These are phyloP conservation scores for Globisporangium nodosum DNA, from an alignment of 352 stramenopile species.

Conservation along the genomic window DNA sequence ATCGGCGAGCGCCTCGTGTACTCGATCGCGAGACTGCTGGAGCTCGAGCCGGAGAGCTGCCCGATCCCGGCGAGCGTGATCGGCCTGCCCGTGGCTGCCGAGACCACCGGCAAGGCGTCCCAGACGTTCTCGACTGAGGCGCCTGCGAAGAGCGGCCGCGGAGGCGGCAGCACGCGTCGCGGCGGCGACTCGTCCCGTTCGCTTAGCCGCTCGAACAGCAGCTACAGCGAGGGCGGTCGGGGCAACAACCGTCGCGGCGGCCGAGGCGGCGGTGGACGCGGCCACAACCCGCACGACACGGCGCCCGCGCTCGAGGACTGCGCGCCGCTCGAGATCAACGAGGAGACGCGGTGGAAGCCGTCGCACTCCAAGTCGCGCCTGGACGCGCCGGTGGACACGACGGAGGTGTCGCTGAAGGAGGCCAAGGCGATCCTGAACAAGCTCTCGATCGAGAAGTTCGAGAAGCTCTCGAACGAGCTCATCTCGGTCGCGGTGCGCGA, in stretches of 20 bases:
- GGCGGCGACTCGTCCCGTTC: constrained; percentile 37
- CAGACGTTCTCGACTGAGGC: constrained; percentile 11
- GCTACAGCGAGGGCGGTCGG: constrained; percentile 30
- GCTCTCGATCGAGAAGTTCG: constrained; percentile 96
- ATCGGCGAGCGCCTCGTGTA: constrained; percentile 64
- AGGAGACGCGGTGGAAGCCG: constrained; percentile 84
- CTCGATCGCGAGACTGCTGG: constrained; percentile 68
- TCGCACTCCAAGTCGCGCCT: constrained; percentile 51
- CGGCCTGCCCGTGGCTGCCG: constrained; percentile 34
- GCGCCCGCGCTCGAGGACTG: constrained; percentile 55
- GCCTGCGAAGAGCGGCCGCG: background rate
- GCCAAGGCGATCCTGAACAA: constrained; percentile 95
- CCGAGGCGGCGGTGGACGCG: constrained; percentile 33
- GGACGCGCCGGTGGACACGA: constrained; percentile 33
- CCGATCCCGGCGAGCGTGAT: constrained; percentile 48
- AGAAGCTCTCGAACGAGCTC: constrained; percentile 91
- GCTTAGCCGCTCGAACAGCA: constrained; percentile 38
- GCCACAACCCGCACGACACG: constrained; percentile 37
- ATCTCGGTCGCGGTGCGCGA: constrained; percentile 87
- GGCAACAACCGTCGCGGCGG: constrained; percentile 35
- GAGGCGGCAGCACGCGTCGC: constrained; percentile 22
- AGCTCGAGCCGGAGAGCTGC: constrained; percentile 57
- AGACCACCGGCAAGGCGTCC: constrained; percentile 46
- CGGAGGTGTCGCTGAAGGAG: constrained; percentile 81
- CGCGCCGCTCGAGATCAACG: constrained; percentile 68